Evolutionary conservation across 192 early-diverging fungal genomes (phyloP).

Genomic region (Borealophlyctis nickersoniae): DNA sequence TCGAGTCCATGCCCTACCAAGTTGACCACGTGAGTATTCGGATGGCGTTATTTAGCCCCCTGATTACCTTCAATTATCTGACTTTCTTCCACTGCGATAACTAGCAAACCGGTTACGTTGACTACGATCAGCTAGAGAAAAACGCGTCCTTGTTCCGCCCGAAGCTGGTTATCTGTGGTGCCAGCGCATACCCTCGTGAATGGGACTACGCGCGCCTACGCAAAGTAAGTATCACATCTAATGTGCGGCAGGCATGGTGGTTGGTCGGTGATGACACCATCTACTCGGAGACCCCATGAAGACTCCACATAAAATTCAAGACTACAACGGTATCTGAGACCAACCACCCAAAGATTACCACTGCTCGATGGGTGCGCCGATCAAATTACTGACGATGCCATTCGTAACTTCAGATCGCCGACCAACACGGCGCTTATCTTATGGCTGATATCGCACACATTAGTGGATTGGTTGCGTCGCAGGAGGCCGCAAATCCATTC

Average conservation of each 20-base stretch:
- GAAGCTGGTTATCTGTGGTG: constrained; percentile 98
- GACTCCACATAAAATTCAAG: constrained; percentile 12
- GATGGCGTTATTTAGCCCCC: too few species aligned
- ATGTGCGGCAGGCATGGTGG: constrained; percentile 4
- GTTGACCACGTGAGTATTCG: constrained; percentile 65
- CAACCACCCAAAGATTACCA: too few species aligned
- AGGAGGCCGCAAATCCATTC: constrained; percentile 92
- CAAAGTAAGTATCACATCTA: constrained; percentile 39
- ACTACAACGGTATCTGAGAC: constrained; percentile 27
- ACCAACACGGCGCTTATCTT: constrained; percentile 92
- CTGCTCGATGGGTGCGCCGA: too few species aligned
- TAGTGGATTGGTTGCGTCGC: constrained; percentile 87
- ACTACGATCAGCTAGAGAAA: constrained; percentile 92
- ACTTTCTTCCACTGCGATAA: constrained; percentile 5
- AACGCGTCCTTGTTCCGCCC: constrained; percentile 94
- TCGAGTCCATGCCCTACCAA: constrained; percentile 98
- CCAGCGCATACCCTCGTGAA: constrained; percentile 96
- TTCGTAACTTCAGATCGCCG: constrained; percentile 72
- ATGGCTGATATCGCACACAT: constrained; percentile 99
- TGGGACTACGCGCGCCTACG: constrained; percentile 97
- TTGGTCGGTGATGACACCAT: constrained; percentile 12
- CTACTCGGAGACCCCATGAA: constrained; percentile 2
- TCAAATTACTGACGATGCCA: too few species aligned
- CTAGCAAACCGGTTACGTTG: constrained; percentile 77
- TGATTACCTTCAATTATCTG: too few species aligned